Evolutionary conservation across 371 early-diverging fungal species (phyloP).

Genomic region (Mucor racemosus): DNA sequence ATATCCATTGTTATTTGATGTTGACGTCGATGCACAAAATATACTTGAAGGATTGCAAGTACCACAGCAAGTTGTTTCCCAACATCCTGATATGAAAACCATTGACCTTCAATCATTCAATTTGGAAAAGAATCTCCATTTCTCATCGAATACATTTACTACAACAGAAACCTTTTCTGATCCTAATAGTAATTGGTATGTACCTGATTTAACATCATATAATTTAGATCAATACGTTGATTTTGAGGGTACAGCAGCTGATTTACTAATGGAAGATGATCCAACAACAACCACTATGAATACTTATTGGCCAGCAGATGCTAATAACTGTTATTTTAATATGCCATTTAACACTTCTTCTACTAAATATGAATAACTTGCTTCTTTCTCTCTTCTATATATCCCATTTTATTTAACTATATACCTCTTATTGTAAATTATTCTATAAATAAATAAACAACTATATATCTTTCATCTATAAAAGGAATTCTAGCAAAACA

Average conservation of each 20-base stretch:
- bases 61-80: not conserved
- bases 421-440: not conserved
- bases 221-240: conserved; percentile 26
- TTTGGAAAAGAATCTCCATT: conserved; percentile 26
- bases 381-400: not conserved
- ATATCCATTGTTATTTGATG: conserved; percentile 16
- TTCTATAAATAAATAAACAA: not conserved
- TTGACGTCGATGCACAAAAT: conserved; percentile 23
- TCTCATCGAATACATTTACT: not conserved
- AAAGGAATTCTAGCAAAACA: not conserved
- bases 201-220: conserved; percentile 15
- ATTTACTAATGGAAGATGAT: conserved; percentile 15
- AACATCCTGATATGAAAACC: conserved; percentile 28
- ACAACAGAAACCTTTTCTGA: conserved; percentile 19
- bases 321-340: not conserved
- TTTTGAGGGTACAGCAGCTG: conserved; percentile 15
- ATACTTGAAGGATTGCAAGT: conserved; percentile 24
- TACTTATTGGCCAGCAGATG: conserved; percentile 15
- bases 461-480: not conserved
- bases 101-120: conserved; percentile 19
- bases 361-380: conserved; percentile 7
- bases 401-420: not conserved
- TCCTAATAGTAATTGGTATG: conserved; percentile 13
- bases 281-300: conserved; percentile 8
- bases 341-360: not conserved